Evolutionary conservation across 768 basidiomycete genomes (phyloP), one percentile per base, ranked within the genome.

Genomic region (Mycena alexandri): DNA sequence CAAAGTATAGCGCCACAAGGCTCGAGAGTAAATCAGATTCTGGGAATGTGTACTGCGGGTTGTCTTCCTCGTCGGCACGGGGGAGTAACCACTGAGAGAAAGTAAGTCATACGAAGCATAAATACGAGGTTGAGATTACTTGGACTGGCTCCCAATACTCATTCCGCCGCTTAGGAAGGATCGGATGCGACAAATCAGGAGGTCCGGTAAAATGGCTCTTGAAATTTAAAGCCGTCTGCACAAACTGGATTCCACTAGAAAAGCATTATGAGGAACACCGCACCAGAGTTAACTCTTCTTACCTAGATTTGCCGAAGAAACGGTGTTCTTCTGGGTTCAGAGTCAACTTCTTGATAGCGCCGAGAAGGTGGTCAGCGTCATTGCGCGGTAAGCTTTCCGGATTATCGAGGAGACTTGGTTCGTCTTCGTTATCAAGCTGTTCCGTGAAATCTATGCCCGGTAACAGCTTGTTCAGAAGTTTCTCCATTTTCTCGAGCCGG

Each of bases 361-460:
- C 70, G 48, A 68, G 16, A 48, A 71, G 55, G 13, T 73, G 70
- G 25, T 81, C 79, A 11, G 78, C 79, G 56, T 83, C 81, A 53
- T 82, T 82, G 34, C 81, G 76, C 13, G 79, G 74, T 22, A 82
- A 52, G 19, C 59, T 61, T 2, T 78, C 80, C 75, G 81, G 72
- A 72, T 82, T 75, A 71, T 79, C 47, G 77, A 78, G 50, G 36
- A 63, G 21, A 42, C 42, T 33, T 36, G 62, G 25, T 13, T 62
- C 63, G 14, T 68, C 63, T 2, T 78, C 70, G 60, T 81, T 81
- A 3, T 89, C 70, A 12, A 92, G 78, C 73, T 92, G 90, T 67
- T 85, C 80, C 16, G 85, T 84, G 54, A 93, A 82, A 75, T 93
- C 90, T 34, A 88, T 83, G 38, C 89, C 88, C 2, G 91, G 91